Percentiles rank a stretch among this genome's conserved stretches.
Evolutionary conservation across 441 rosid genomes (phyloP).

Genomic region (Adansonia gregorii): DNA sequence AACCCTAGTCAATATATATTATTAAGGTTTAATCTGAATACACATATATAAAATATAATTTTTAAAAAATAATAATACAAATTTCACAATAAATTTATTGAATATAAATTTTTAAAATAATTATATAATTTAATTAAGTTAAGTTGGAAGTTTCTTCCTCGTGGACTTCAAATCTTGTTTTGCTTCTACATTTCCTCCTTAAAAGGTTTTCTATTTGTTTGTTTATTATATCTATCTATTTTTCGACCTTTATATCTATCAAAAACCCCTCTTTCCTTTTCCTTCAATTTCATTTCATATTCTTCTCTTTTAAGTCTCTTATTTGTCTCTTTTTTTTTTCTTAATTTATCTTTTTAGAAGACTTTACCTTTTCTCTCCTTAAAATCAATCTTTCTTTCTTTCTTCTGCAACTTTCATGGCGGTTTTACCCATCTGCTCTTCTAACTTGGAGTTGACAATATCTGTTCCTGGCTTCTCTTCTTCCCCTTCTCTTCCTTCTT

Average conservation of each 20-base stretch:
- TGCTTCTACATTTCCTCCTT: too few relatives aligned
- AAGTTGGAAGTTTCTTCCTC: too few relatives aligned
- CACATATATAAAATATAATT: too few relatives aligned
- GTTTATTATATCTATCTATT: slow-evolving; percentile 34
- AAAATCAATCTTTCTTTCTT: slow-evolving; percentile 14
- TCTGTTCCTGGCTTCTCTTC: slow-evolving; percentile 82
- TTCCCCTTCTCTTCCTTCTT: slow-evolving; percentile 48
- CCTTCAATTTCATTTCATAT: slow-evolving; percentile 30
- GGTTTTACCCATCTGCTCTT: slow-evolving; percentile 53
- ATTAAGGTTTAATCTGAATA: too few relatives aligned
- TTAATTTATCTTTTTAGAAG: neutral
- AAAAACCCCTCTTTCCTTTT: slow-evolving; percentile 3
- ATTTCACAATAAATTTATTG: too few relatives aligned
- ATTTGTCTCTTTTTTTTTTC: slow-evolving; percentile 31
- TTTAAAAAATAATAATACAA: too few relatives aligned
- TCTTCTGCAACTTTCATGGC: slow-evolving; percentile 48
- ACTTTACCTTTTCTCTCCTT: slow-evolving; percentile 48
- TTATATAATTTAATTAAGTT: too few relatives aligned
- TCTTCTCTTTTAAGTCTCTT: slow-evolving; percentile 35
- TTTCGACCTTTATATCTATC: slow-evolving; percentile 41
- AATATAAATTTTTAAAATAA: too few relatives aligned
- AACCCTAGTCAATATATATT: slow-evolving; percentile 23
- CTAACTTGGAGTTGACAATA: slow-evolving; percentile 79
- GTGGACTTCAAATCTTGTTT: too few relatives aligned
- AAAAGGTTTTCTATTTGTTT: neutral